Percentiles rank a stretch among this genome's conserved stretches.
Evolutionary conservation across 345 rosid species (phyloP).

Genomic region (Euphorbia pulcherrima): DNA sequence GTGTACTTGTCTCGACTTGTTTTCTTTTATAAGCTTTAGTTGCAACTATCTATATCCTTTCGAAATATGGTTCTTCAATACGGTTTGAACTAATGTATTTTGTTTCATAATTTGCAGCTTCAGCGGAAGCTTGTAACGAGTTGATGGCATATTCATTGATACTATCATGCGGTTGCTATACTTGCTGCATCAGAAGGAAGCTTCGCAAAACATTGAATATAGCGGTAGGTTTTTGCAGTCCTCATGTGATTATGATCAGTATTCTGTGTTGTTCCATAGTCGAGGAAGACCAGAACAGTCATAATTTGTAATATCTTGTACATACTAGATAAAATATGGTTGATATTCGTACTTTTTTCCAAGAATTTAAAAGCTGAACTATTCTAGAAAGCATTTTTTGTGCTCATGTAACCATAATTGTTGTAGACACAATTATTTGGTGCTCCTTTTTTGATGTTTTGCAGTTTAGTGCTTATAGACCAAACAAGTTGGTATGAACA

Average conservation of each 20-base stretch:
- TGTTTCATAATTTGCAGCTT: slow-evolving; percentile 48
- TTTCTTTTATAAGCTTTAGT: too few relatives aligned
- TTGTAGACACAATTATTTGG: not conserved
- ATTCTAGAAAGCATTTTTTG: not conserved
- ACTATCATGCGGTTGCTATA: slow-evolving; percentile 95
- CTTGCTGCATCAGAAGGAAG: slow-evolving; percentile 90
- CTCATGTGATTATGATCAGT: slow-evolving; percentile 5
- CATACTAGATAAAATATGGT: too few relatives aligned
- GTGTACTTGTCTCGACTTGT: too few relatives aligned
- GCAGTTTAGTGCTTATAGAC: not conserved
- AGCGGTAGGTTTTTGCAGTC: slow-evolving; percentile 45
- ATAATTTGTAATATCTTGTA: not conserved
- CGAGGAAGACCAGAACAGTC: not conserved
- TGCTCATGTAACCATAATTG: not conserved
- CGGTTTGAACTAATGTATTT: slow-evolving; percentile 18
- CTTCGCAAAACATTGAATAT: slow-evolving; percentile 79
- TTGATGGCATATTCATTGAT: slow-evolving; percentile 88
- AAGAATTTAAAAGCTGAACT: not conserved
- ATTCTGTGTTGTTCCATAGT: not conserved
- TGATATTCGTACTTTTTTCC: not conserved
- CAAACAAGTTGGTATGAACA: not conserved
- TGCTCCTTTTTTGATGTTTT: not conserved
- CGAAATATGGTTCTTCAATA: not conserved
- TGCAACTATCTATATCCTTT: too few relatives aligned
- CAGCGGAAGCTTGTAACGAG: slow-evolving; percentile 95